Evolutionary conservation across 2,329 filamentous ascomycete species (phyloP), one percentile per base, ranked within the genome.

Genomic region (Balansia obtecta): DNA sequence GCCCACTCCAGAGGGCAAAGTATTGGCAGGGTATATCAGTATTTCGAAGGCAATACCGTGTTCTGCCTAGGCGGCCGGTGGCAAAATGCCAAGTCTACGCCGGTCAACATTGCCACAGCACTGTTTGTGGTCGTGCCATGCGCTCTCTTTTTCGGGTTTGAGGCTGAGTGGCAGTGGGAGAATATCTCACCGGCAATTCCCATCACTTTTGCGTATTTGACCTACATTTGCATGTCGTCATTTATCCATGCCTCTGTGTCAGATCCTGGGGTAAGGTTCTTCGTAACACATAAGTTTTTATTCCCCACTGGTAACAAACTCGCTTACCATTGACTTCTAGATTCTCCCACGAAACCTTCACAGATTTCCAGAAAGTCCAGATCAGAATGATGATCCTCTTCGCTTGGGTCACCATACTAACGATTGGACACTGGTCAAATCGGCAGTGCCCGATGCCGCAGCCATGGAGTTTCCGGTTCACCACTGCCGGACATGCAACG

Each of bases 381-480:
- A 84, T 45, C 77, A 85, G 57, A 85, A 90, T 38, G 90, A 97
- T 62, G 90, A 97, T 62, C 88, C 89, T 6, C 72, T 96, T 39
- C 78, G 81, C 37, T 69, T 94, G 42, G 88, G 86, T 1, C 91
- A 90, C 16, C 82, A 89, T 1, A 93, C 86, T 7, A 97, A 88
- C 48, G 89, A 95, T 65, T 98, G 93, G 93, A 86, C 87, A 8
- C 80, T 95, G 71, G 86, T 97, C 58, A 86, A 90, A 61, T 87
- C 88, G 10, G 80, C 85, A 38, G 84, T 83, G 53, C 81, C 73
- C 40, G 73, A 80, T 10, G 85, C 86, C 33, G 85, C 89, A 9
- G 90, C 90, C 6, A 96, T 98, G 88, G 93, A 98, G 65, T 90
- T 98, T 1, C 93, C 93, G 0, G 90, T 91, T 54, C 97, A 98